Evolutionary conservation across 306 rosid genomes (phyloP).

Genomic region (Quercus engelmannii): DNA sequence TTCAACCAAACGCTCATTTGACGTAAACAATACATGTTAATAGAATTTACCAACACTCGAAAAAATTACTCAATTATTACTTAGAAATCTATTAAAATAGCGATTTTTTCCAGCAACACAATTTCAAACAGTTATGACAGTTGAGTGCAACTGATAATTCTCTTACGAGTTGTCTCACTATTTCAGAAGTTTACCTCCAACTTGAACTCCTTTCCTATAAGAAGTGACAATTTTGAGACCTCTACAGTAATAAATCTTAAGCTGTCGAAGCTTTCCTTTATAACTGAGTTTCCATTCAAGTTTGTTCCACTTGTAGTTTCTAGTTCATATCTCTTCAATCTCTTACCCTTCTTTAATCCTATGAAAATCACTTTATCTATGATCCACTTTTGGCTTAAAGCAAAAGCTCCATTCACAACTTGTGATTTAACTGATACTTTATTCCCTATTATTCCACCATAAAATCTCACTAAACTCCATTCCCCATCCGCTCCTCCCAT

Average conservation of each 20-base stretch:
- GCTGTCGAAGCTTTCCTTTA: slow-evolving; percentile 15
- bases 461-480: slow-evolving; percentile 66
- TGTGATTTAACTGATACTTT: slow-evolving; percentile 41
- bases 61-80: too few relatives aligned
- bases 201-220: slow-evolving; percentile 62
- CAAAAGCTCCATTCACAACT: slow-evolving; percentile 58
- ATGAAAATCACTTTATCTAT: slow-evolving; percentile 56
- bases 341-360: slow-evolving; percentile 49
- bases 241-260: slow-evolving; percentile 36
- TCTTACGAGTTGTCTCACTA: background rate
- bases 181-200: slow-evolving; percentile 25
- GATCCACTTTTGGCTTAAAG: slow-evolving; percentile 56
- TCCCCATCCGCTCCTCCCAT: slow-evolving; percentile 45
- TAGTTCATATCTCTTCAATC: slow-evolving; percentile 8
- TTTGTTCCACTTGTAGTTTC: slow-evolving; percentile 23
- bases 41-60: too few relatives aligned
- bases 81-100: too few relatives aligned
- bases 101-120: too few relatives aligned
- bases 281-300: slow-evolving; percentile 18
- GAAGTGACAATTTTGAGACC: slow-evolving; percentile 43
- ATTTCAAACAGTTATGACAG: too few relatives aligned
- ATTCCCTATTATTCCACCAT: slow-evolving; percentile 11
- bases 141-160: background rate
- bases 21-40: too few relatives aligned
- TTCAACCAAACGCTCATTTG: too few relatives aligned